phyloP scores from a whole-genome alignment of 1,284 basidiomycete genomes.

The Tilletia setariae region DNA sequence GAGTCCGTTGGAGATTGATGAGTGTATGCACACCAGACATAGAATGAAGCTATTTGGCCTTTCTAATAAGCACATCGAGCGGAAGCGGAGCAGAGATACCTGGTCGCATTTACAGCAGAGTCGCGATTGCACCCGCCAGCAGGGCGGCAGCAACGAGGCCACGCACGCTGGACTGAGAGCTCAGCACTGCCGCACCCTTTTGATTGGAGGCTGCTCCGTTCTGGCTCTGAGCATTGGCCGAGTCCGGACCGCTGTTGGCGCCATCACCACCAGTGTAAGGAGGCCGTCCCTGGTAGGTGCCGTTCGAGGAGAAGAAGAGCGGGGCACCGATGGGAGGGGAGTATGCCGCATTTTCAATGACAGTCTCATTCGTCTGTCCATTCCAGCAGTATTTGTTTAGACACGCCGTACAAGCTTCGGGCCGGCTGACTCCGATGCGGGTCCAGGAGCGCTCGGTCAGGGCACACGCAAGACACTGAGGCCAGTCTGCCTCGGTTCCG shows the following conservation, averaged over 20 bases:
- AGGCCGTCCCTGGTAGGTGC: conserved; percentile 27
- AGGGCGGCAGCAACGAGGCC: too few species aligned
- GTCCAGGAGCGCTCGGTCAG: conserved; percentile 44
- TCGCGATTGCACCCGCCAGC: too few species aligned
- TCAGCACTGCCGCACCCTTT: too few species aligned
- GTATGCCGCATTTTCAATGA: conserved; percentile 27
- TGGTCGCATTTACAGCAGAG: too few species aligned
- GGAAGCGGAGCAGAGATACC: too few species aligned
- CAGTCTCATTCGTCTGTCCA: conserved; percentile 38
- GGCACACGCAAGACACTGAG: conserved; percentile 45
- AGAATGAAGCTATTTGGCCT: too few species aligned
- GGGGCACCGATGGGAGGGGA: conserved; percentile 43
- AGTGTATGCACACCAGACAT: too few species aligned
- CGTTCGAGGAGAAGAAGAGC: conserved; percentile 36
- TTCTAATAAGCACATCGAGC: too few species aligned
- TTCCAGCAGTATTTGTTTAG: conserved; percentile 50
- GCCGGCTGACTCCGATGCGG: conserved; percentile 27
- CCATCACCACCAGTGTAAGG: conserved; percentile 44
- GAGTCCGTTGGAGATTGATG: too few species aligned
- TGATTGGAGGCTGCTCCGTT: not conserved
- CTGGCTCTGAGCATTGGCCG: conserved; percentile 9
- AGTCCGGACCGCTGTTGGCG: conserved; percentile 21
- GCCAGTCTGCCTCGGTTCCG: conserved; percentile 35
- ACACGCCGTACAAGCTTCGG: conserved; percentile 39
- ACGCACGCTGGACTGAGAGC: too few species aligned